Evolutionary conservation across 2,329 filamentous ascomycete genomes (phyloP).

Genomic region (Coccinonectria pachysandricola): DNA sequence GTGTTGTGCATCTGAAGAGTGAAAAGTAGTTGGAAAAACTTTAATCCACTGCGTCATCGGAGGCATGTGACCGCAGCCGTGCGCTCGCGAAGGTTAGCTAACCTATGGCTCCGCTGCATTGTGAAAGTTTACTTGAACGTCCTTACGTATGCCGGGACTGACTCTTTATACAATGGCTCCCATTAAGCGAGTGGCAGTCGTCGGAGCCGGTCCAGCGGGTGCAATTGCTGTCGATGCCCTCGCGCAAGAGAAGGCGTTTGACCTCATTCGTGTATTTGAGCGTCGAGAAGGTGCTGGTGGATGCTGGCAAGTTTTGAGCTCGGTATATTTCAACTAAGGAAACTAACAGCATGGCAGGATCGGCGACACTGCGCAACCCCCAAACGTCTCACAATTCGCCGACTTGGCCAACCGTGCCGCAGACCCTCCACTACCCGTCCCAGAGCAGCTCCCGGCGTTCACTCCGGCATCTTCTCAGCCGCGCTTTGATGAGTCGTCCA

Average conservation of each 20-base stretch:
- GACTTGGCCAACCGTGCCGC: constrained; percentile 37
- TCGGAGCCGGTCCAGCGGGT: constrained; percentile 51
- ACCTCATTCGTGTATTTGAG: constrained; percentile 52
- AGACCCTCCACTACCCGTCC: constrained; percentile 38
- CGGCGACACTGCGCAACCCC: constrained; percentile 26
- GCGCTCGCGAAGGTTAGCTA: too few species aligned
- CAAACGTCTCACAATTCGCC: constrained; percentile 33
- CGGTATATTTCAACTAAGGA: too few species aligned
- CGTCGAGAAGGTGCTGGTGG: constrained; percentile 48
- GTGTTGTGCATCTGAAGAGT: too few species aligned
- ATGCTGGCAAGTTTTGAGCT: constrained; percentile 39
- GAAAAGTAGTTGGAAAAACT: too few species aligned
- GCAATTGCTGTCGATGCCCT: constrained; percentile 51
- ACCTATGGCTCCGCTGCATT: too few species aligned
- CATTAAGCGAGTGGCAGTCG: constrained; percentile 40
- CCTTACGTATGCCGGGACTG: too few species aligned
- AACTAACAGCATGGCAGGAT: constrained; percentile 27
- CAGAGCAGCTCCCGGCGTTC: constrained; percentile 35
- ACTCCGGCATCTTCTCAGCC: constrained; percentile 31
- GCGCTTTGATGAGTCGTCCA: constrained; percentile 46
- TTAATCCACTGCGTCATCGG: too few species aligned
- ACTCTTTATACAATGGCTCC: too few species aligned
- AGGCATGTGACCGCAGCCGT: too few species aligned
- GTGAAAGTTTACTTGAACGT: too few species aligned
- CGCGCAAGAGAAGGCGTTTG: constrained; percentile 46